These are phyloP conservation scores for Pleurotus tuber-regium DNA, from an alignment of 768 basidiomycete genomes.

Conservation along the genomic window DNA sequence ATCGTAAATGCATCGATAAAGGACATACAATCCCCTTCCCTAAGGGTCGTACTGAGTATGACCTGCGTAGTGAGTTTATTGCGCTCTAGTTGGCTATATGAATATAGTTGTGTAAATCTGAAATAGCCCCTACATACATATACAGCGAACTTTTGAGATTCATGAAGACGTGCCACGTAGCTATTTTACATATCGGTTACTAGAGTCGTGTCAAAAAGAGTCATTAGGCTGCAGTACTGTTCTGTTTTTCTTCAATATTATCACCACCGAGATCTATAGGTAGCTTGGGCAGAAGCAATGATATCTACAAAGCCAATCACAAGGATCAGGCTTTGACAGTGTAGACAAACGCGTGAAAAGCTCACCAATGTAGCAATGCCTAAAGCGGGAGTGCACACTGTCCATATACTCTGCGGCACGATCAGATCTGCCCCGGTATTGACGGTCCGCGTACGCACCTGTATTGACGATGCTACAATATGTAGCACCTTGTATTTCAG, in stretches of 20 bases:
- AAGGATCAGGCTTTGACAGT: slow-evolving; percentile 8
- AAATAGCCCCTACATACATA: too few species aligned
- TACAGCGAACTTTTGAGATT: too few species aligned
- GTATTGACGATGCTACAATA: slow-evolving; percentile 60
- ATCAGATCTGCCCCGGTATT: slow-evolving; percentile 6
- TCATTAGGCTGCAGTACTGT: neutral
- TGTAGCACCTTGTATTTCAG: slow-evolving; percentile 46
- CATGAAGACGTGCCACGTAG: too few species aligned
- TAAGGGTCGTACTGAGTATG: too few species aligned
- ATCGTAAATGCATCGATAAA: too few species aligned
- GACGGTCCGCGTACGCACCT: slow-evolving; percentile 36
- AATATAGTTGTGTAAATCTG: too few species aligned
- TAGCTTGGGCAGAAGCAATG: slow-evolving; percentile 36
- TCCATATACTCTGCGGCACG: slow-evolving; percentile 62
- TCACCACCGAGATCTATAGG: slow-evolving; percentile 26
- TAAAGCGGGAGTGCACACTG: slow-evolving; percentile 66
- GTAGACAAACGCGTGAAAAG: slow-evolving; percentile 1
- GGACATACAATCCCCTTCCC: too few species aligned
- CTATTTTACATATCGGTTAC: slow-evolving; percentile 5
- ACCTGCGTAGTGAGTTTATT: too few species aligned
- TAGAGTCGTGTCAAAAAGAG: neutral
- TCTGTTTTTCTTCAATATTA: slow-evolving; percentile 1
- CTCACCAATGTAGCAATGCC: slow-evolving; percentile 62
- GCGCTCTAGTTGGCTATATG: too few species aligned
- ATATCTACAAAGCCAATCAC: slow-evolving; percentile 31